phyloP scores from a whole-genome alignment of 257 asterid genomes.

The Nicotiana attenuata region DNA sequence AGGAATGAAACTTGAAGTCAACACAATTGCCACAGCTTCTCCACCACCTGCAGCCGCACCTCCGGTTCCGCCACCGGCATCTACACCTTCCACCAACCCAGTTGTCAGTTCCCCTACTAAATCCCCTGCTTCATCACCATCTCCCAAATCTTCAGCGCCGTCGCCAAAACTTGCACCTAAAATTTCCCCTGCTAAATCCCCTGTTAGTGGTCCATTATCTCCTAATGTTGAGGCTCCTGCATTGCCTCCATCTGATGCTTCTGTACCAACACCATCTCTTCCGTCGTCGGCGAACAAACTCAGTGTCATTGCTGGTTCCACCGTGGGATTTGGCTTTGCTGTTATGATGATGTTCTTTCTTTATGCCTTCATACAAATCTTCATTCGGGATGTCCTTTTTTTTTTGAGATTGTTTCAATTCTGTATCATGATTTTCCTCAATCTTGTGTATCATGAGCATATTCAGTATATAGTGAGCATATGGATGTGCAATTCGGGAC shows the following conservation, averaged over 20 bases:
- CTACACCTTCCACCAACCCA: constrained; percentile 18
- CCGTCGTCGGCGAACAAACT: constrained; percentile 45
- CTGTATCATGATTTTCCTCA: neutral
- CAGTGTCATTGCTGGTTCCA: constrained; percentile 10
- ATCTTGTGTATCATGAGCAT: no score
- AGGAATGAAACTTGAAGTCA: constrained; percentile 64
- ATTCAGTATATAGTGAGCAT: no score
- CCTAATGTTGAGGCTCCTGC: neutral
- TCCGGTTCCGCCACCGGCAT: neutral
- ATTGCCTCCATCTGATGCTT: neutral
- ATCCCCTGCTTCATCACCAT: neutral
- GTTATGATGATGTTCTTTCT: constrained; percentile 16
- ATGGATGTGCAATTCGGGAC: no score
- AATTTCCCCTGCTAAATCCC: constrained; percentile 12
- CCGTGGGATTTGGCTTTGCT: constrained; percentile 17
- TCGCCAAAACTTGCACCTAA: neutral
- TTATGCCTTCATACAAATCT: neutral
- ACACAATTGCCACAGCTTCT: constrained; percentile 29
- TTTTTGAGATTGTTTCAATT: neutral
- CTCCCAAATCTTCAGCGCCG: constrained; percentile 25
- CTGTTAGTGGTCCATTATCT: neutral
- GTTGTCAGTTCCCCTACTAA: constrained; percentile 16
- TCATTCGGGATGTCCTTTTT: neutral
- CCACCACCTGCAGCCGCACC: constrained; percentile 27
- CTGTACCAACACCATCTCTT: constrained; percentile 10